These are phyloP conservation scores for Suhomyces xylopsoci DNA, from an alignment of 805 yeast genomes.

Conservation along the genomic window DNA sequence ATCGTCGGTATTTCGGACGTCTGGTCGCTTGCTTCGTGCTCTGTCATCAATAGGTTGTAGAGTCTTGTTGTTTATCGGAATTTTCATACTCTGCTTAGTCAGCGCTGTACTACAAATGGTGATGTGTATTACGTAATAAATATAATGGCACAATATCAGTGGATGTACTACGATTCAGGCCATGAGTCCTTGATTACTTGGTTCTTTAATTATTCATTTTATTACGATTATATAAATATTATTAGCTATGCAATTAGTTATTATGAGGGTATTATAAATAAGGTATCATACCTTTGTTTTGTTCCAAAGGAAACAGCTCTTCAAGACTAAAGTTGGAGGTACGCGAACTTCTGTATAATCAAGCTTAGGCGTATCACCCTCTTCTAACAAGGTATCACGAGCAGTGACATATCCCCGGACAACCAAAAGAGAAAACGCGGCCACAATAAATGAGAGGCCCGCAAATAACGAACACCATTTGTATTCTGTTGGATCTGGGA, in stretches of 20 bases:
- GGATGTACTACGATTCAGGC: background rate
- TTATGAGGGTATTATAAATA: background rate
- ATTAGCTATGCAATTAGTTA: too few species aligned
- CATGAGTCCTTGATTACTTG: background rate
- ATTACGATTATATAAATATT: background rate
- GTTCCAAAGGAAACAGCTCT: background rate
- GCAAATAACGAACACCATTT: slow-evolving; percentile 18
- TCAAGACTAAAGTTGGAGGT: background rate
- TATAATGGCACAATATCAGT: background rate
- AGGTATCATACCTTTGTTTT: background rate
- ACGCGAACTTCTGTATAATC: slow-evolving; percentile 4
- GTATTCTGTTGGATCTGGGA: slow-evolving; percentile 14
- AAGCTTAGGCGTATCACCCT: background rate
- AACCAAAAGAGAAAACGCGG: slow-evolving; percentile 12
- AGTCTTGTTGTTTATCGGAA: background rate
- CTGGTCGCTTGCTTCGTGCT: background rate
- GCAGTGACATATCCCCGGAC: slow-evolving; percentile 21
- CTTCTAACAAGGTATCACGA: slow-evolving; percentile 6
- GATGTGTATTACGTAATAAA: background rate
- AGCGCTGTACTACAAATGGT: background rate
- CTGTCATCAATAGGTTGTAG: background rate
- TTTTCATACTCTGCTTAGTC: background rate
- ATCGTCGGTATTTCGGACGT: background rate
- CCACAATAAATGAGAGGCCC: slow-evolving; percentile 17
- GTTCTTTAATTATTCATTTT: background rate